Evolutionary conservation across 805 yeast genomes (phyloP).

Genomic region (Monosporozyma yasuniensis): DNA sequence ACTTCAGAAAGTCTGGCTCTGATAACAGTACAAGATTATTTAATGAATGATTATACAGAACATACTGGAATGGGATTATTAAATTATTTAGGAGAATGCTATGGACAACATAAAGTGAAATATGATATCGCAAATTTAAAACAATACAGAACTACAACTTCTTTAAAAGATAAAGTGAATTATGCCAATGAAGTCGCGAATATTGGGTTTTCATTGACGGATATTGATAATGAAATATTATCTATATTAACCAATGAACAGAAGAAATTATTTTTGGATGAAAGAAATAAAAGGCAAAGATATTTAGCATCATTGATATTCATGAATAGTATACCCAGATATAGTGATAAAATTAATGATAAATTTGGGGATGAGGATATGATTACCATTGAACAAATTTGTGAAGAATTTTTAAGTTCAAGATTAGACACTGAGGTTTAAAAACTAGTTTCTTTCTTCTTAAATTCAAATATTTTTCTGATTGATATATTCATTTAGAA

Average conservation of each 20-base stretch:
- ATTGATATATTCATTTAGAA: no score
- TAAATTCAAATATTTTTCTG: neutral
- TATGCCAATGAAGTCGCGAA: neutral
- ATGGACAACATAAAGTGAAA: constrained; percentile 1
- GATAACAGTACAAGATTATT: neutral
- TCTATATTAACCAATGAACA: neutral
- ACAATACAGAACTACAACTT: neutral
- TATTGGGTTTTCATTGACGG: neutral
- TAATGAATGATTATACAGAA: neutral
- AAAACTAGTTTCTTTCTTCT: no score
- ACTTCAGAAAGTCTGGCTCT: neutral
- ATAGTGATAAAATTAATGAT: neutral
- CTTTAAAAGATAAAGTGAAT: neutral
- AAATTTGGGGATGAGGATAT: neutral
- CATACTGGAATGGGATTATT: neutral
- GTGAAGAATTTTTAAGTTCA: neutral
- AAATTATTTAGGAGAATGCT: neutral
- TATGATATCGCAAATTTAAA: constrained; percentile 1
- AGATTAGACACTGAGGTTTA: neutral
- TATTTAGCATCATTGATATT: neutral
- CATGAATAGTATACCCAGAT: constrained; percentile 1
- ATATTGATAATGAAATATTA: neutral
- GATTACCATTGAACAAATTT: neutral
- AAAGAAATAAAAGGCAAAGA: neutral
- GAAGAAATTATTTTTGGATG: neutral